Evolutionary conservation across 1,284 basidiomycete genomes (phyloP).

Genomic region (Ceratobasidium sp.): DNA sequence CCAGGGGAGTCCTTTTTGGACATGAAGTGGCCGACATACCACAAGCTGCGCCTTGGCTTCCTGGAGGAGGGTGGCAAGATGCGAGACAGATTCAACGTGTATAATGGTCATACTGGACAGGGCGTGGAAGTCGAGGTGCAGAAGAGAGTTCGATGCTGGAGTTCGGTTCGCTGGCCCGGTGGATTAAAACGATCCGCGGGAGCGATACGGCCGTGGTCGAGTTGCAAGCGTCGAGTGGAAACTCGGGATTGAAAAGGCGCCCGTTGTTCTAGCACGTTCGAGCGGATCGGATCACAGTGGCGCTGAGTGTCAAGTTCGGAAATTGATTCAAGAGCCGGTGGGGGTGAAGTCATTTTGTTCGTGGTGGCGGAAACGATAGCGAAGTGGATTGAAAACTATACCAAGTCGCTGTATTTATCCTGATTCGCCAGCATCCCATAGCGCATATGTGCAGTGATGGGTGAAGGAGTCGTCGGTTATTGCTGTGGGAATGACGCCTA

Average conservation of each 20-base stretch:
- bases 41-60: slow-evolving; percentile 30
- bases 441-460: too few species aligned
- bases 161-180: not conserved
- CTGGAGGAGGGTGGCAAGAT: slow-evolving; percentile 17
- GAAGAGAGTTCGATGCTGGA: not conserved
- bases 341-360: too few species aligned
- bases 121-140: not conserved
- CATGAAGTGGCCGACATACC: too few species aligned
- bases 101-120: slow-evolving; percentile 3
- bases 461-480: too few species aligned
- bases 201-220: slow-evolving; percentile 21
- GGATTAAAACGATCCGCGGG: not conserved
- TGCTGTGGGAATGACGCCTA: too few species aligned
- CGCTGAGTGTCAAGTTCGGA: not conserved
- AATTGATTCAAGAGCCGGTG: slow-evolving; percentile 1
- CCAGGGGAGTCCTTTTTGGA: too few species aligned
- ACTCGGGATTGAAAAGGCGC: not conserved
- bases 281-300: slow-evolving; percentile 3
- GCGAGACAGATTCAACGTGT: slow-evolving; percentile 3
- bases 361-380: too few species aligned
- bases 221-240: not conserved
- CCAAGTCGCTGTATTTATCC: too few species aligned
- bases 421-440: too few species aligned
- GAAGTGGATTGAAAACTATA: too few species aligned
- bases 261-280: slow-evolving; percentile 7